Evolutionary conservation across 106 monocot genomes (phyloP).

Genomic region (Chionographis japonica): DNA sequence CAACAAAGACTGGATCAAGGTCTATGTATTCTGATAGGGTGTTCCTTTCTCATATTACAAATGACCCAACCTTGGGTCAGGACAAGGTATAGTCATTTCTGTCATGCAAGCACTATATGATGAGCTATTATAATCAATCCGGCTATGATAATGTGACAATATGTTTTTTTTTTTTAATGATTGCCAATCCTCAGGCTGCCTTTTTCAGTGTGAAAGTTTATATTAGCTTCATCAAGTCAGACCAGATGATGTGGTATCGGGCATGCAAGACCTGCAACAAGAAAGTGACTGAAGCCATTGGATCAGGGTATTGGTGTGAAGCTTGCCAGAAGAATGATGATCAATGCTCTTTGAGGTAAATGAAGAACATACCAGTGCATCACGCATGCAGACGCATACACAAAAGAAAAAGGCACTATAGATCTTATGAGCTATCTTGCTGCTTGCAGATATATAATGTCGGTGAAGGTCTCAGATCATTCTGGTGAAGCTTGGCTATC

Average conservation of each 20-base stretch:
- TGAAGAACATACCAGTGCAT: neutral
- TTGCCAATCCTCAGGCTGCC: conserved; percentile 46
- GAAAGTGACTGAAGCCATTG: conserved; percentile 89
- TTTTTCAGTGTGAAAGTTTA: conserved; percentile 74
- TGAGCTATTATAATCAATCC: too few relatives aligned
- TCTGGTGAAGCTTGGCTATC: conserved; percentile 92
- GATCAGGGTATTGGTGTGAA: conserved; percentile 95
- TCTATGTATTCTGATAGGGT: conserved; percentile 91
- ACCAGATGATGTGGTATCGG: conserved; percentile 95
- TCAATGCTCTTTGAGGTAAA: conserved; percentile 78
- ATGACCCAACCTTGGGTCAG: conserved; percentile 60
- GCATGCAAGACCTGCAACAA: conserved; percentile 97
- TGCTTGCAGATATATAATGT: conserved; percentile 73
- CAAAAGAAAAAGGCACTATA: too few relatives aligned
- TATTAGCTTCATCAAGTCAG: conserved; percentile 80
- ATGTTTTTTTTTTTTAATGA: neutral
- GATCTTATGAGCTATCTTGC: neutral
- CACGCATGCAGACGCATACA: too few relatives aligned
- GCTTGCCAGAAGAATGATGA: conserved; percentile 87
- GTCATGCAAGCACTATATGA: neutral
- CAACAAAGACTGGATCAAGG: conserved; percentile 45
- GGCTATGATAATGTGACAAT: neutral
- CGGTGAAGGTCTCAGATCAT: conserved; percentile 72
- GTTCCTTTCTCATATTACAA: conserved; percentile 69
- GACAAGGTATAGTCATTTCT: conserved; percentile 55